A percentile compares a stretch with the other conserved stretches of the same genome.
phyloP scores from a whole-genome alignment of 805 yeast species.

The Pachysolen tannophilus region DNA sequence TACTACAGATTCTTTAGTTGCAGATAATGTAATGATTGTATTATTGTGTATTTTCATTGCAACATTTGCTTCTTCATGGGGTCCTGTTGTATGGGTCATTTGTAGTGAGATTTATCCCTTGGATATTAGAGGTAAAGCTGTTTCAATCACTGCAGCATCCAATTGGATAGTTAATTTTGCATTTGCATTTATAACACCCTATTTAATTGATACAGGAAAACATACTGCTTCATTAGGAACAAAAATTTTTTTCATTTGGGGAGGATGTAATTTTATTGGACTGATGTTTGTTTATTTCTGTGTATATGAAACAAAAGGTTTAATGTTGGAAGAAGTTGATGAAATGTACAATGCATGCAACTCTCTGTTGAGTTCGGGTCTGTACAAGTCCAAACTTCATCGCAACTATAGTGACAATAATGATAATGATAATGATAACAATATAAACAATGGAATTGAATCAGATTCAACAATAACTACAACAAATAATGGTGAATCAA shows the following conservation, averaged over 20 bases:
- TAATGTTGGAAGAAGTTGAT: constrained; percentile 76
- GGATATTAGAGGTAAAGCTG: constrained; percentile 70
- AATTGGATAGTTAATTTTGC: constrained; percentile 76
- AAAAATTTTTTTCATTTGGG: constrained; percentile 76
- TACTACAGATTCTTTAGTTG: constrained; percentile 34
- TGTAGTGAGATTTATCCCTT: constrained; percentile 61
- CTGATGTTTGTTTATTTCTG: constrained; percentile 54
- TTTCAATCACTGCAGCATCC: constrained; percentile 67
- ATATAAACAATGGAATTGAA: no score
- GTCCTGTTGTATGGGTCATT: constrained; percentile 72
- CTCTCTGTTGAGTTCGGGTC: no score
- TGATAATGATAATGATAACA: no score
- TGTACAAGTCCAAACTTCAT: no score
- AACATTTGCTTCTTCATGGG: constrained; percentile 77
- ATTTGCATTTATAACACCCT: constrained; percentile 71
- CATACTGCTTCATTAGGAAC: constrained; percentile 66
- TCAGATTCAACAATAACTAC: no score
- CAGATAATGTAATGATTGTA: constrained; percentile 47
- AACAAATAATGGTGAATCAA: no score
- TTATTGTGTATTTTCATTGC: constrained; percentile 71
- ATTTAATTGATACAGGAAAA: constrained; percentile 57
- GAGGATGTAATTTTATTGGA: constrained; percentile 54
- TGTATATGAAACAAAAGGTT: constrained; percentile 75
- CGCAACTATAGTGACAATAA: no score
- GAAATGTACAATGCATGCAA: constrained; percentile 61